Percentiles rank a stretch among this genome's conserved stretches.
phyloP scores from a whole-genome alignment of 1,284 basidiomycete species.

The Ceratobasidium sp. region DNA sequence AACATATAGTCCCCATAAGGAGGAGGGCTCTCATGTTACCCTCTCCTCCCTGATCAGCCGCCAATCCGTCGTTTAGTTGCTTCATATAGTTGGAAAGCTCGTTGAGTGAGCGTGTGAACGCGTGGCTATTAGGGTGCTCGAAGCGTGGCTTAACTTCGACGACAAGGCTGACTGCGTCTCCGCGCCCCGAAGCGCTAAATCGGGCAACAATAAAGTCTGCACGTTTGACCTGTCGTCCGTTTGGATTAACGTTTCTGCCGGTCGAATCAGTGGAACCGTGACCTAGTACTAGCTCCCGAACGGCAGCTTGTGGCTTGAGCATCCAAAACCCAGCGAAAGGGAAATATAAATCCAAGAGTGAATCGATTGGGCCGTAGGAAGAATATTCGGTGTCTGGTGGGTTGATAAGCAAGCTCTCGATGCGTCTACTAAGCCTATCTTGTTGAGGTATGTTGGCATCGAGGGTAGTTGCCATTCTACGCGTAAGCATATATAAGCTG shows the following conservation, averaged over 20 bases:
- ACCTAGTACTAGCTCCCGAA: neutral
- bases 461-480: too few relatives aligned
- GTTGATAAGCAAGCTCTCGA: too few relatives aligned
- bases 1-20: too few relatives aligned
- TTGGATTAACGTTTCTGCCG: neutral
- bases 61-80: too few relatives aligned
- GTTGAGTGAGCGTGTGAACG: too few relatives aligned
- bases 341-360: neutral
- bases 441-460: too few relatives aligned
- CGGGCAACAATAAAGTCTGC: neutral
- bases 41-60: too few relatives aligned
- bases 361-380: neutral
- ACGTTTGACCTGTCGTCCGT: neutral
- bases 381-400: slow-evolving; percentile 3
- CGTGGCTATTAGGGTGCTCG: too few relatives aligned
- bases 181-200: neutral
- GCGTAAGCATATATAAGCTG: too few relatives aligned
- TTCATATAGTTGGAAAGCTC: too few relatives aligned
- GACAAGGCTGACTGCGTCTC: neutral
- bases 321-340: neutral
- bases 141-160: slow-evolving; percentile 4
- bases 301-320: neutral
- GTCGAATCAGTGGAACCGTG: neutral
- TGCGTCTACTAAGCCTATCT: too few relatives aligned
- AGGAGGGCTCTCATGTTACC: too few relatives aligned